These are phyloP conservation scores for Xerocomellus intermedius DNA, from an alignment of 768 basidiomycete genomes.

Conservation along the genomic window DNA sequence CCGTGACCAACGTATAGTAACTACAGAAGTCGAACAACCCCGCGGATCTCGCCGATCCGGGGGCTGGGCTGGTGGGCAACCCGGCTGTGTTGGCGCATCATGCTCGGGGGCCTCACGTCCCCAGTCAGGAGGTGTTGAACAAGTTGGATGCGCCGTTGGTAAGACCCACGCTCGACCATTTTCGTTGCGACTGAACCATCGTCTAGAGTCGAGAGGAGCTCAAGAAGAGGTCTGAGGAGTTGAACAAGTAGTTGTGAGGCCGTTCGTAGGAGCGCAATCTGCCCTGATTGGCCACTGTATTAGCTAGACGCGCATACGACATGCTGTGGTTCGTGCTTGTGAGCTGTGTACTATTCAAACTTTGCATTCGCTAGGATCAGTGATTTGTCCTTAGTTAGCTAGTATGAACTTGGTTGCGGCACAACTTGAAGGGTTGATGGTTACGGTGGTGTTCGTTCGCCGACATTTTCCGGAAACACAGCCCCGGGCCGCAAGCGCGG, in stretches of 20 bases:
- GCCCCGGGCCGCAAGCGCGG: no score
- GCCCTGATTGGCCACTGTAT: not conserved
- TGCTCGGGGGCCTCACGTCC: slow-evolving; percentile 51
- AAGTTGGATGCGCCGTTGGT: slow-evolving; percentile 50
- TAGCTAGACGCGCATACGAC: no score
- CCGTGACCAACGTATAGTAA: not conserved
- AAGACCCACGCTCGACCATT: slow-evolving; percentile 5
- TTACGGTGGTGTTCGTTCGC: no score
- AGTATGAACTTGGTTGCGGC: no score
- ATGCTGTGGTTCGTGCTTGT: not conserved
- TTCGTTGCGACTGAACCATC: not conserved
- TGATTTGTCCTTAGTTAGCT: no score
- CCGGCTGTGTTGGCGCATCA: slow-evolving; percentile 45
- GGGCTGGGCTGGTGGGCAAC: slow-evolving; percentile 38
- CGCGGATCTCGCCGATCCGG: slow-evolving; percentile 42
- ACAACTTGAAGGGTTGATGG: no score
- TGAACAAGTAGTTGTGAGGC: slow-evolving; percentile 36
- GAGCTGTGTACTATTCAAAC: not conserved
- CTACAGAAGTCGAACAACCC: slow-evolving; percentile 61
- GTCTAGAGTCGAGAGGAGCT: slow-evolving; percentile 53
- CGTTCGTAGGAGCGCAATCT: no score
- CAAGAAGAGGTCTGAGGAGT: slow-evolving; percentile 42
- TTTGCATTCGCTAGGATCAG: not conserved
- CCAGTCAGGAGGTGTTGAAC: slow-evolving; percentile 42
- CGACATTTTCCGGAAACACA: no score